These are phyloP conservation scores for Setomelanomma holmii DNA, from an alignment of 2,329 filamentous ascomycete genomes.

Conservation along the genomic window DNA sequence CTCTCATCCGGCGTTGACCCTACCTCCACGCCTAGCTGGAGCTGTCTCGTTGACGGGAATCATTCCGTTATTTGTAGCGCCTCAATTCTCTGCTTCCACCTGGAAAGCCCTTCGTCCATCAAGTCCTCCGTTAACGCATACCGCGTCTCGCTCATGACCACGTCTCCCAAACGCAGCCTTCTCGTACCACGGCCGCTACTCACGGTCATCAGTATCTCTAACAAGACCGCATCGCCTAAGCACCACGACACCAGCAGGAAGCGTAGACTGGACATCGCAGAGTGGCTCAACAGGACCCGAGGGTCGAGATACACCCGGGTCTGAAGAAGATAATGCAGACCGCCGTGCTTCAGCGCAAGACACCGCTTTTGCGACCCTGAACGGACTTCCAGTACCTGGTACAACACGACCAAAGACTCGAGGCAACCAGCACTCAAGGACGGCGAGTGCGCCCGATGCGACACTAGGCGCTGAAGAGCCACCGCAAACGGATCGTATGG, in stretches of 20 bases:
- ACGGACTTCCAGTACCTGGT: slow-evolving; percentile 26
- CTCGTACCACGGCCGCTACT: slow-evolving; percentile 28
- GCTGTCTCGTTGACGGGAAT: slow-evolving; percentile 23
- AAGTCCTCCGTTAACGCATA: slow-evolving; percentile 19
- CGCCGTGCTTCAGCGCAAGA: slow-evolving; percentile 17
- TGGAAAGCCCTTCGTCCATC: slow-evolving; percentile 43
- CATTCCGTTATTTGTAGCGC: slow-evolving; percentile 32
- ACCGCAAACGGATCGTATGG: slow-evolving; percentile 7
- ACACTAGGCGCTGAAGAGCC: slow-evolving; percentile 9
- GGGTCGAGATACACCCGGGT: slow-evolving; percentile 12
- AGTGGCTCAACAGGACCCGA: slow-evolving; percentile 28
- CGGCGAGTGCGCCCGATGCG: slow-evolving; percentile 25
- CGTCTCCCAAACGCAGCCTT: slow-evolving; percentile 24
- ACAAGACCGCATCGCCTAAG: slow-evolving; percentile 41
- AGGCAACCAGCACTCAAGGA: slow-evolving; percentile 14
- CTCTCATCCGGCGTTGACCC: slow-evolving; percentile 15
- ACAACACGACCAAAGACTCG: slow-evolving; percentile 2
- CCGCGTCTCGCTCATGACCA: slow-evolving; percentile 27
- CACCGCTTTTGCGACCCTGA: slow-evolving; percentile 34
- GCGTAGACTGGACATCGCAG: slow-evolving; percentile 30
- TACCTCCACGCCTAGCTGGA: slow-evolving; percentile 28
- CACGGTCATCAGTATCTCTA: slow-evolving; percentile 37
- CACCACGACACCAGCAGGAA: slow-evolving; percentile 22
- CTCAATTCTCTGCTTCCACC: slow-evolving; percentile 39
- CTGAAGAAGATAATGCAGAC: slow-evolving; percentile 3